Evolutionary conservation across 306 rosid species (phyloP).

Genomic region (Mucuna pruriens): DNA sequence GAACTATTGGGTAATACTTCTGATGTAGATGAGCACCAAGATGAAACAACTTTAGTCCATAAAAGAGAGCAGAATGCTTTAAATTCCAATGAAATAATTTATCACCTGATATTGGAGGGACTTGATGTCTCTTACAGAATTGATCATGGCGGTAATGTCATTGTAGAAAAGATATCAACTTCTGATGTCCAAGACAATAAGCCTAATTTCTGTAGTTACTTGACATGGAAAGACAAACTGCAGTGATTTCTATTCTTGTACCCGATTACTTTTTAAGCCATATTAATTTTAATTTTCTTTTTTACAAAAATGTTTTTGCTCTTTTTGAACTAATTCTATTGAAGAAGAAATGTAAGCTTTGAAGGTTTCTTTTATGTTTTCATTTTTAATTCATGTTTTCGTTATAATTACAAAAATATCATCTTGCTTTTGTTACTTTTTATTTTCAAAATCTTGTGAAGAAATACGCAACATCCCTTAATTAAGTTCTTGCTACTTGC

Average conservation of each 20-base stretch:
- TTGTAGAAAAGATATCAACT: constrained; percentile 59
- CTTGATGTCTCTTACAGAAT: constrained; percentile 78
- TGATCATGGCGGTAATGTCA: constrained; percentile 58
- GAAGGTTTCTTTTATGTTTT: not conserved
- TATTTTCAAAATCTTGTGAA: not conserved
- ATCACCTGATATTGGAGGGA: constrained; percentile 81
- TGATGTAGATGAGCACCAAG: constrained; percentile 53
- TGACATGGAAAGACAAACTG: constrained; percentile 50
- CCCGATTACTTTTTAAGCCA: not conserved
- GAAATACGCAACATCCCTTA: not conserved
- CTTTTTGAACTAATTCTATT: not conserved
- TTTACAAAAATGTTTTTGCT: not conserved
- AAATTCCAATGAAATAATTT: constrained; percentile 48
- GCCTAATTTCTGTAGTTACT: constrained; percentile 48
- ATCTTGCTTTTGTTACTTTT: not conserved
- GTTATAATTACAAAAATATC: not conserved
- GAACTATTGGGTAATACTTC: constrained; percentile 39
- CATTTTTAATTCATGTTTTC: not conserved
- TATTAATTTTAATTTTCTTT: not conserved
- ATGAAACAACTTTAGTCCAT: constrained; percentile 43
- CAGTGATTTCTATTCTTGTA: constrained; percentile 17
- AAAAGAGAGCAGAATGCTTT: constrained; percentile 37
- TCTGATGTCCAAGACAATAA: constrained; percentile 34
- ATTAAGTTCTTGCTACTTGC: not conserved
- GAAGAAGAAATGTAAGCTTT: not conserved